A percentile compares a stretch with the other conserved stretches of the same genome.
These are phyloP conservation scores for Fusarium denticulatum DNA, from an alignment of 2,329 filamentous ascomycete genomes.

Conservation along the genomic window DNA sequence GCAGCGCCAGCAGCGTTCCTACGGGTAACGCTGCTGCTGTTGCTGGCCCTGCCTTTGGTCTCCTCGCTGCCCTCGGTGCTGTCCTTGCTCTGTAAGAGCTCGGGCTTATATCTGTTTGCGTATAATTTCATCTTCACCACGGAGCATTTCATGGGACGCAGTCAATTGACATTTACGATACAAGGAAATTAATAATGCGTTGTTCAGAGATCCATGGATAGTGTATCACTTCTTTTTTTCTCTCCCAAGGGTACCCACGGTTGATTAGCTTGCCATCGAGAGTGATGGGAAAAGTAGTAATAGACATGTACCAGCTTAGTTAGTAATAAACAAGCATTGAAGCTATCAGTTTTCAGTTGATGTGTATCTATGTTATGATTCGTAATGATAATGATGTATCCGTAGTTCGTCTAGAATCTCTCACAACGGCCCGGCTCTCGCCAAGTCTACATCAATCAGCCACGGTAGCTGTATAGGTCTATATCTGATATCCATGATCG, in stretches of 20 bases:
- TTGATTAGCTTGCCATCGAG: constrained; percentile 6
- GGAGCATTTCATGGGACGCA: not conserved
- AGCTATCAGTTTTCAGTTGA: not conserved
- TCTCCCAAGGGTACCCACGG: not conserved
- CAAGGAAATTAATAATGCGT: constrained; percentile 14
- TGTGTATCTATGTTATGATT: not conserved
- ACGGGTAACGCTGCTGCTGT: constrained; percentile 34
- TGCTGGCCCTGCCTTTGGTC: constrained; percentile 42
- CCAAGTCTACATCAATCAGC: constrained; percentile 61
- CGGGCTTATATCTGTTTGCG: not conserved
- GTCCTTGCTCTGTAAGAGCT: constrained; percentile 47
- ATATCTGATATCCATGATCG: constrained; percentile 59
- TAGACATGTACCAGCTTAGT: constrained; percentile 22
- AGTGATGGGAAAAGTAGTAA: constrained; percentile 24
- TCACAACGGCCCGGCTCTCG: not conserved
- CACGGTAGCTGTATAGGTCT: constrained; percentile 60
- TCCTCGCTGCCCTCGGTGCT: constrained; percentile 47
- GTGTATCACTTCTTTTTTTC: not conserved
- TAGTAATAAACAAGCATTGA: constrained; percentile 21
- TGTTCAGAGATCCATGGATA: not conserved
- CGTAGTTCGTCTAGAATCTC: not conserved
- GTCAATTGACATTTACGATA: not conserved
- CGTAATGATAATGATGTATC: not conserved
- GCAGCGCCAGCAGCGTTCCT: constrained; percentile 21
- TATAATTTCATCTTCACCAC: not conserved